phyloP scores from a whole-genome alignment of 352 stramenopile genomes.

The Globisporangium splendens region DNA sequence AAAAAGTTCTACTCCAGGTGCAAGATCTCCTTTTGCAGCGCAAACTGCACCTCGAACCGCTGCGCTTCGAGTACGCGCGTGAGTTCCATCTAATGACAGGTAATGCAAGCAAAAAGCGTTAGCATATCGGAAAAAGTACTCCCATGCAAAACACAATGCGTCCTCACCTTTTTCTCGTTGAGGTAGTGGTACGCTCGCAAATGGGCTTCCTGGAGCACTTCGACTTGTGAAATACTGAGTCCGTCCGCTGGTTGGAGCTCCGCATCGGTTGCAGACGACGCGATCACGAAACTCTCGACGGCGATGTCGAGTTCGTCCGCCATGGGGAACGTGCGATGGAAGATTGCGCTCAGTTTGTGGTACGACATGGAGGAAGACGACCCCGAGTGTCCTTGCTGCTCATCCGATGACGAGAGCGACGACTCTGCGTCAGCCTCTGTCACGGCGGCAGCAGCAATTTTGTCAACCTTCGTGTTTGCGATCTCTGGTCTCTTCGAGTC shows the following conservation, averaged over 20 bases:
- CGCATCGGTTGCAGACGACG: constrained; percentile 41
- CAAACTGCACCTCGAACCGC: constrained; percentile 61
- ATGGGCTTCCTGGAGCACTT: constrained; percentile 79
- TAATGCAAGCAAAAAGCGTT: not conserved
- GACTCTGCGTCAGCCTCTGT: too few relatives aligned
- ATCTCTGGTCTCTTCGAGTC: too few relatives aligned
- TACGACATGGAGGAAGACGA: constrained; percentile 27
- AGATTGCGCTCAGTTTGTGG: constrained; percentile 44
- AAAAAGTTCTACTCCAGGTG: constrained; percentile 31
- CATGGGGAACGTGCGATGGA: constrained; percentile 67
- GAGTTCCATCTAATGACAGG: constrained; percentile 53
- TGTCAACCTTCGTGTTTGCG: too few relatives aligned
- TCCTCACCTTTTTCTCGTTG: constrained; percentile 74
- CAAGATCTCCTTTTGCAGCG: constrained; percentile 63
- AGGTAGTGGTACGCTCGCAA: constrained; percentile 78
- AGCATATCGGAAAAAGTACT: not conserved
- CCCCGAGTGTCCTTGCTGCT: not conserved
- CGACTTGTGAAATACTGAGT: constrained; percentile 82
- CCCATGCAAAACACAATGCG: constrained; percentile 3
- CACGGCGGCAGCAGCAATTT: too few relatives aligned
- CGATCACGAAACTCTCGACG: constrained; percentile 73
- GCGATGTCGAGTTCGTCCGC: constrained; percentile 68
- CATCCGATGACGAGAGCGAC: not conserved
- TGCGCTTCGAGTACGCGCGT: constrained; percentile 72
- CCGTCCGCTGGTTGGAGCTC: constrained; percentile 36